phyloP scores from a whole-genome alignment of 306 rosid genomes.

The Trifolium fragiferum region DNA sequence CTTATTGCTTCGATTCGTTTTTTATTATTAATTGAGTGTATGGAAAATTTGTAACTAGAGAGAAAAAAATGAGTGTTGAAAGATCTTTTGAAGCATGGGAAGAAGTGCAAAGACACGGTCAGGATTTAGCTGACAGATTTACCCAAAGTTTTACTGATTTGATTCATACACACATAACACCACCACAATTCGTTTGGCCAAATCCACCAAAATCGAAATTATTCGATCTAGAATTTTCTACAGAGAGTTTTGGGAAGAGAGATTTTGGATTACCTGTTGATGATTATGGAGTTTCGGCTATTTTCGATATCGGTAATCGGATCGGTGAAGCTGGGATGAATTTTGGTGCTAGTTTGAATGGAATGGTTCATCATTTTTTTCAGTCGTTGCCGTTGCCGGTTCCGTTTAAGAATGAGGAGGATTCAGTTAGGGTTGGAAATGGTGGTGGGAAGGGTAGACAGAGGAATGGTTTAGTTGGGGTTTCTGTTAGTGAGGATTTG shows the following conservation, averaged over 20 bases:
- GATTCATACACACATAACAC: conserved; percentile 79
- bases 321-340: conserved; percentile 95
- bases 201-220: conserved; percentile 70
- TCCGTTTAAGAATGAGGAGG: conserved; percentile 75
- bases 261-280: conserved; percentile 61
- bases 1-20: not conserved
- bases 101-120: conserved; percentile 97
- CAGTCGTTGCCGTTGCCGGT: conserved; percentile 76
- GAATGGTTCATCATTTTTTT: conserved; percentile 88
- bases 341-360: conserved; percentile 89
- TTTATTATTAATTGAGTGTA: not conserved
- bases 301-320: conserved; percentile 80
- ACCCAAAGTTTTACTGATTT: conserved; percentile 89
- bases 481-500: conserved; percentile 59
- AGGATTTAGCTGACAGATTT: conserved; percentile 91
- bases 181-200: conserved; percentile 89
- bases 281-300: conserved; percentile 70
- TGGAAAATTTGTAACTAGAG: too few relatives aligned
- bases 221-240: conserved; percentile 73
- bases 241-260: conserved; percentile 59
- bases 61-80: conserved; percentile 68
- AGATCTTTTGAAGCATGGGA: conserved; percentile 97
- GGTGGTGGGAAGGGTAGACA: conserved; percentile 47
- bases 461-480: conserved; percentile 54
- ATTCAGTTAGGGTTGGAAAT: conserved; percentile 44